Evolutionary conservation across 768 basidiomycete genomes (phyloP).

Genomic region (Jaapia argillacea): DNA sequence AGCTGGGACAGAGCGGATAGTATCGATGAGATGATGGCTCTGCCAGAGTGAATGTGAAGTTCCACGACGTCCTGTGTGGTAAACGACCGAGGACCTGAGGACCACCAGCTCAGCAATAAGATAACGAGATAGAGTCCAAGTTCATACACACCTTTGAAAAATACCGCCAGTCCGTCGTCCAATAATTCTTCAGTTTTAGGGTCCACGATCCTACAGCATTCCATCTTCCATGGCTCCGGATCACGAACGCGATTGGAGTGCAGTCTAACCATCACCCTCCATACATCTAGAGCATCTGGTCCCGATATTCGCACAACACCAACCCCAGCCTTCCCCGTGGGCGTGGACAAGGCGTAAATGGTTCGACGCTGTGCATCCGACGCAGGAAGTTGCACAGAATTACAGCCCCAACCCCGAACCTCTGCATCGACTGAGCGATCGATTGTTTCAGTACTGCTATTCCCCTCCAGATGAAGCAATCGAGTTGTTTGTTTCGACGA

Average conservation of each 20-base stretch:
- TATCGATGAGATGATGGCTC: slow-evolving; percentile 67
- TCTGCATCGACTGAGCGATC: background rate
- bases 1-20: slow-evolving; percentile 52
- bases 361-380: slow-evolving; percentile 56
- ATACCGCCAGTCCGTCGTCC: slow-evolving; percentile 77
- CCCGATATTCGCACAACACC: slow-evolving; percentile 81
- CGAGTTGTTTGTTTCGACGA: no score
- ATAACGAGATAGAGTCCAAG: background rate
- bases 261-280: slow-evolving; percentile 45
- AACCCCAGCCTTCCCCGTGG: slow-evolving; percentile 77
- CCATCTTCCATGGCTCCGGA: slow-evolving; percentile 50
- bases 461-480: no score
- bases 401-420: no score
- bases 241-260: slow-evolving; percentile 5
- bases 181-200: slow-evolving; percentile 50
- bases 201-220: slow-evolving; percentile 60
- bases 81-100: slow-evolving; percentile 65
- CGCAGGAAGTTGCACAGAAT: slow-evolving; percentile 15
- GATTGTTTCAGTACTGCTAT: background rate
- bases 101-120: slow-evolving; percentile 1
- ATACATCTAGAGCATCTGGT: slow-evolving; percentile 55
- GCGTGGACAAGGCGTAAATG: slow-evolving; percentile 83
- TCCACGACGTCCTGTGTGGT: slow-evolving; percentile 80
- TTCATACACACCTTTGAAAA: slow-evolving; percentile 54
- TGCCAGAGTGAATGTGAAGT: slow-evolving; percentile 80